Conservation (phyloP, 2,329 filamentous ascomycete genomes). For the Trichoderma sp. region DNA sequence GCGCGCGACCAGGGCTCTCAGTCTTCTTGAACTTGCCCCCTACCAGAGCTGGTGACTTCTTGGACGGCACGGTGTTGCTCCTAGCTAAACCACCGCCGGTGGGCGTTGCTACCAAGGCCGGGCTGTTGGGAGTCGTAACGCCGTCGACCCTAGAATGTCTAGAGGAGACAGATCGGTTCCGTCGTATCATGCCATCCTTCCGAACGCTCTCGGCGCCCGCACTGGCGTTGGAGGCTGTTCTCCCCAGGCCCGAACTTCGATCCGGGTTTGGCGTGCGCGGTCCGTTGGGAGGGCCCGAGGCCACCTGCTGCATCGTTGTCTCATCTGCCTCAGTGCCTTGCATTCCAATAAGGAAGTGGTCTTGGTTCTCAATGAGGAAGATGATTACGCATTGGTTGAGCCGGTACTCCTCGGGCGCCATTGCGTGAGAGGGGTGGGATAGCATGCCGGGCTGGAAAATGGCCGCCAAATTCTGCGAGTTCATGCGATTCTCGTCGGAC, state of each 20-base stretch:
- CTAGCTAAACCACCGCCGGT: slow-evolving; percentile 54
- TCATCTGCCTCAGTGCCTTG: slow-evolving; percentile 97
- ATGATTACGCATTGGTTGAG: slow-evolving; percentile 96
- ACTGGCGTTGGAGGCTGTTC: slow-evolving; percentile 84
- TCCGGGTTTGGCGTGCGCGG: slow-evolving; percentile 46
- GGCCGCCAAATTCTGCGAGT: slow-evolving; percentile 85
- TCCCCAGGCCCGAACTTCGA: slow-evolving; percentile 47
- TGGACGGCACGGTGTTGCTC: slow-evolving; percentile 92
- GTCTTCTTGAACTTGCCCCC: slow-evolving; percentile 60
- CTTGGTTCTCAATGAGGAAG: slow-evolving; percentile 97
- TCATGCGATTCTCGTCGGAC: slow-evolving; percentile 96
- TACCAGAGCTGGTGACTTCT: slow-evolving; percentile 72
- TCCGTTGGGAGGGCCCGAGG: slow-evolving; percentile 61
- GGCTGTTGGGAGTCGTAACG: slow-evolving; percentile 66
- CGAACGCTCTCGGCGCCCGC: slow-evolving; percentile 83
- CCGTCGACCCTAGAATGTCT: slow-evolving; percentile 74
- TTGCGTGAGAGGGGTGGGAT: slow-evolving; percentile 89
- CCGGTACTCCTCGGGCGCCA: slow-evolving; percentile 91
- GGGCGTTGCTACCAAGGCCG: slow-evolving; percentile 52
- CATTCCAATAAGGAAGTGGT: slow-evolving; percentile 98
- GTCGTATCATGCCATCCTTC: slow-evolving; percentile 72
- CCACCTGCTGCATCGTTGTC: slow-evolving; percentile 60
- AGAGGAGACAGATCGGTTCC: slow-evolving; percentile 93
- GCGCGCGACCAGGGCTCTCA: slow-evolving; percentile 27
- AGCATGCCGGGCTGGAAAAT: slow-evolving; percentile 98